Evolutionary conservation across 768 basidiomycete genomes (phyloP).

Genomic region (Rhodotorula kratochvilovae): DNA sequence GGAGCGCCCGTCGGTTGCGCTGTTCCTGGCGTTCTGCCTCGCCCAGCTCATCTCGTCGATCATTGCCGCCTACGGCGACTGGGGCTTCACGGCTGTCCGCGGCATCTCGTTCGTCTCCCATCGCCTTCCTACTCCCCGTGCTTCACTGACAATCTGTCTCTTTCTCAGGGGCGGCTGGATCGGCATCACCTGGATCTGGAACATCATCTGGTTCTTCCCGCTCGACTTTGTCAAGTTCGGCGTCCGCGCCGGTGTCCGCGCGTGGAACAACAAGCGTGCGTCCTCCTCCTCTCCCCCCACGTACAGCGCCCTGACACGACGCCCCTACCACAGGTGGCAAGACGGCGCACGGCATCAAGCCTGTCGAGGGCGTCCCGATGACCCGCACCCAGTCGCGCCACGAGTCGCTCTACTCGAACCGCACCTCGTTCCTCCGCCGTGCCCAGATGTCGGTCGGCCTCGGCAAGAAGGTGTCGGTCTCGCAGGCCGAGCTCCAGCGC

Average conservation of each 20-base stretch:
- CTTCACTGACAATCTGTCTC: too few relatives aligned
- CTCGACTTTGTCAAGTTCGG: conserved; percentile 72
- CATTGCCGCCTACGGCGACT: conserved; percentile 88
- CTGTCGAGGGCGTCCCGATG: conserved; percentile 64
- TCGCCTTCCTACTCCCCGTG: conserved; percentile 60
- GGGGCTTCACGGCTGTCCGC: conserved; percentile 83
- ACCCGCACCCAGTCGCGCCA: conserved; percentile 83
- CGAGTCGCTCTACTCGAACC: conserved; percentile 88
- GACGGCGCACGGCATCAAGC: conserved; percentile 49
- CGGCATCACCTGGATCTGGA: conserved; percentile 77
- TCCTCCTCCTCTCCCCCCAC: conserved; percentile 46
- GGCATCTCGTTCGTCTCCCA: conserved; percentile 73
- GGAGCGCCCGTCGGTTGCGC: conserved; percentile 85
- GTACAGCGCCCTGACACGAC: conserved; percentile 50
- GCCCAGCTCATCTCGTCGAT: conserved; percentile 93
- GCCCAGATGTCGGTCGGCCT: conserved; percentile 85
- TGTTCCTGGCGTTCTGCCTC: conserved; percentile 82
- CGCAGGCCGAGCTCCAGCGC: conserved; percentile 63
- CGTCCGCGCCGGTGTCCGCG: conserved; percentile 89
- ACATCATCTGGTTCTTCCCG: conserved; percentile 92
- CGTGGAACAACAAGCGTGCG: conserved; percentile 70
- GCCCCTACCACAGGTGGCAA: conserved; percentile 67
- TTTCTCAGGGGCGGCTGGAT: too few relatives aligned
- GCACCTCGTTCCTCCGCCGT: conserved; percentile 85
- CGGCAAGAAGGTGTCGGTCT: conserved; percentile 52